These are phyloP conservation scores for Hericium alpestre DNA, from an alignment of 768 basidiomycete species.

Conservation along the genomic window DNA sequence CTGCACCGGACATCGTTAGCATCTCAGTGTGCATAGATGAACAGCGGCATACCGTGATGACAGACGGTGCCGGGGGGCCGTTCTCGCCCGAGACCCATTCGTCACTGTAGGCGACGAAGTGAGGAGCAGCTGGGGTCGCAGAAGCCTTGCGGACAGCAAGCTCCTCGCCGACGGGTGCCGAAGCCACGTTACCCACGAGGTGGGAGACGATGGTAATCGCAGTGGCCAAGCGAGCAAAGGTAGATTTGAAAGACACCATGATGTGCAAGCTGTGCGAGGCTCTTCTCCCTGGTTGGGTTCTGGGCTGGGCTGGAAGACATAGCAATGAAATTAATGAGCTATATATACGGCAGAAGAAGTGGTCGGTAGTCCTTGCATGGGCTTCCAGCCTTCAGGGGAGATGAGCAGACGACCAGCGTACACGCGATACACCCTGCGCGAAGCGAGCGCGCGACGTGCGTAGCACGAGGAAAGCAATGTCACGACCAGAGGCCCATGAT, in stretches of 20 bases:
- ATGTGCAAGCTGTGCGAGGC: not conserved
- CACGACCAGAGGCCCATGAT: too few relatives aligned
- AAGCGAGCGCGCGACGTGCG: too few relatives aligned
- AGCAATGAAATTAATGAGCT: too few relatives aligned
- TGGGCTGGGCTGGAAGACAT: too few relatives aligned
- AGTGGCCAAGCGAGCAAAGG: constrained; percentile 1
- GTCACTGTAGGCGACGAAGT: constrained; percentile 31
- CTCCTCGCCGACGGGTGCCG: not conserved
- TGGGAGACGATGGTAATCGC: not conserved
- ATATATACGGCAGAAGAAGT: too few relatives aligned
- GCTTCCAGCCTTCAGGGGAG: too few relatives aligned
- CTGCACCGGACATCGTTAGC: constrained; percentile 7
- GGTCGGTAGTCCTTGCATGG: too few relatives aligned
- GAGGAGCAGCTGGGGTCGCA: constrained; percentile 21
- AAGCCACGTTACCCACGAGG: not conserved
- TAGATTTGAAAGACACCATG: constrained; percentile 2
- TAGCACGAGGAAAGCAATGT: too few relatives aligned
- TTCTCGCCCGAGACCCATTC: constrained; percentile 26
- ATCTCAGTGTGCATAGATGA: too few relatives aligned
- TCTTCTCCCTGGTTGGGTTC: too few relatives aligned
- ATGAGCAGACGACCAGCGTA: too few relatives aligned
- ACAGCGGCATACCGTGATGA: constrained; percentile 20
- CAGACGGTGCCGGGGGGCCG: constrained; percentile 25
- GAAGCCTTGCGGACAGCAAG: not conserved
- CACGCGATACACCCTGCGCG: too few relatives aligned